Evolutionary conservation across 1,139 yeast genomes (phyloP).

Genomic region (Hansenula lynferdii): DNA sequence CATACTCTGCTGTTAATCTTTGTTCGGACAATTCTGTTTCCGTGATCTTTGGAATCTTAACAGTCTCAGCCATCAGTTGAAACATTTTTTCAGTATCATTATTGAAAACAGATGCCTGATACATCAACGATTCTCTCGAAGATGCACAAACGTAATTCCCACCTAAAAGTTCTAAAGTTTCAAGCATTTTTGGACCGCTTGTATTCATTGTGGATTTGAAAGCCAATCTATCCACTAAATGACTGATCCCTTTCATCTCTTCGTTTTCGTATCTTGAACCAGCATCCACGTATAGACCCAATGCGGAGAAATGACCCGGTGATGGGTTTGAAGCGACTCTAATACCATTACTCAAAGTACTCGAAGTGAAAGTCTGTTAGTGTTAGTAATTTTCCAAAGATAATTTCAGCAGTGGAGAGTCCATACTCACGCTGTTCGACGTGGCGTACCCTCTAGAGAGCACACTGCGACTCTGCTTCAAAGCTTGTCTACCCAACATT

Average conservation of each 20-base stretch:
- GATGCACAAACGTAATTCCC: slow-evolving; percentile 96
- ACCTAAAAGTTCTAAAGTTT: slow-evolving; percentile 72
- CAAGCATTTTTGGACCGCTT: slow-evolving; percentile 68
- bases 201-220: slow-evolving; percentile 71
- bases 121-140: slow-evolving; percentile 85
- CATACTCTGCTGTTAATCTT: slow-evolving; percentile 71
- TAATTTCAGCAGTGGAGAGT: neutral
- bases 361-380: slow-evolving; percentile 23
- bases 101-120: slow-evolving; percentile 93
- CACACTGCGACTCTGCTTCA: neutral
- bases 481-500: neutral
- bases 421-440: neutral
- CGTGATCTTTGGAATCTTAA: slow-evolving; percentile 61
- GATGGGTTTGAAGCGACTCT: slow-evolving; percentile 80
- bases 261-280: slow-evolving; percentile 79
- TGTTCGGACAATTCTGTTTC: slow-evolving; percentile 74
- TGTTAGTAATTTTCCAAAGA: neutral
- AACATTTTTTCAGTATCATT: slow-evolving; percentile 82
- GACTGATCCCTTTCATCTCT: slow-evolving; percentile 65
- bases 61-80: slow-evolving; percentile 73
- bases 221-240: slow-evolving; percentile 79
- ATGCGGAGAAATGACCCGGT: slow-evolving; percentile 88
- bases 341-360: slow-evolving; percentile 71
- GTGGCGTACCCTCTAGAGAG: neutral
- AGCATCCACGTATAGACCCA: slow-evolving; percentile 86